These are phyloP conservation scores for Mycena galericulata DNA, from an alignment of 768 basidiomycete genomes.

Conservation along the genomic window DNA sequence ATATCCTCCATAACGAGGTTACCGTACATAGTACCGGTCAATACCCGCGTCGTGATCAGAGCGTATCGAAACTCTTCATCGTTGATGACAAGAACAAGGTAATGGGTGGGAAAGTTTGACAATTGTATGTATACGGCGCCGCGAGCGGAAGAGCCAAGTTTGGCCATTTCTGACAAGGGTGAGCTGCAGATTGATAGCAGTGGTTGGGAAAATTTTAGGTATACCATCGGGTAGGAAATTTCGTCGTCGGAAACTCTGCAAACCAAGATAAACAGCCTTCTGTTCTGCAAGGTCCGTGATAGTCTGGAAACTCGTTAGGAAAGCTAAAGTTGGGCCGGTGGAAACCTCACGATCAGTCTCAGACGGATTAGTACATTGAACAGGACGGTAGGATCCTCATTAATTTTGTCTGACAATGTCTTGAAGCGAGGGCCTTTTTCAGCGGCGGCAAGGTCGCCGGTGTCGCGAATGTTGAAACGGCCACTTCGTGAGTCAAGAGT, in stretches of 20 bases:
- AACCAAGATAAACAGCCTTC: conserved; percentile 88
- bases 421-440: conserved; percentile 78
- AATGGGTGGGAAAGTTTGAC: conserved; percentile 81
- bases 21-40: conserved; percentile 65
- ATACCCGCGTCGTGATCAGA: conserved; percentile 73
- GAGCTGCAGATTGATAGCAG: conserved; percentile 12
- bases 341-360: conserved; percentile 68
- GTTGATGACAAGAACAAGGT: conserved; percentile 86
- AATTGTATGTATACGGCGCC: conserved; percentile 83
- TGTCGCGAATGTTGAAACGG: conserved; percentile 81
- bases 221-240: conserved; percentile 77
- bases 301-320: conserved; percentile 63
- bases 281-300: conserved; percentile 86
- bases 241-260: conserved; percentile 76
- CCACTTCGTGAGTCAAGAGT: conserved; percentile 87
- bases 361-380: conserved; percentile 68
- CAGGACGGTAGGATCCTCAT: conserved; percentile 74
- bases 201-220: conserved; percentile 14
- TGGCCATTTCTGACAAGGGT: conserved; percentile 65
- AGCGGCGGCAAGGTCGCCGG: conserved; percentile 82
- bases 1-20: conserved; percentile 82
- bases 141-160: conserved; percentile 74
- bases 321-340: background rate
- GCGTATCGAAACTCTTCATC: conserved; percentile 86
- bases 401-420: conserved; percentile 68